Evolutionary conservation across 2,329 filamentous ascomycete species (phyloP).

Genomic region (Aspergillaceae sp.): DNA sequence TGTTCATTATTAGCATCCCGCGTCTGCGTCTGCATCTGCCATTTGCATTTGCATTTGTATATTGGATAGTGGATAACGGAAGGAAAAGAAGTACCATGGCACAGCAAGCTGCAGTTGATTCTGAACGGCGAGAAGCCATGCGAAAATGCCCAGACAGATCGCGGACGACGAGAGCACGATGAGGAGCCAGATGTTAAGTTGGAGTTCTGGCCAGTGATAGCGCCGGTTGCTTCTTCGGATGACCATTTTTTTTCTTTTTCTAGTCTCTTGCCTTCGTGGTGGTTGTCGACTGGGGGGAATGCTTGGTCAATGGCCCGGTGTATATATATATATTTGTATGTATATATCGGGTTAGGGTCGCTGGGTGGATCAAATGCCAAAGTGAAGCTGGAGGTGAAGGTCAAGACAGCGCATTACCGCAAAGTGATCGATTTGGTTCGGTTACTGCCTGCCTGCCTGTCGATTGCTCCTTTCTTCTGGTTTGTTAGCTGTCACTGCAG

Average conservation of each 20-base stretch:
- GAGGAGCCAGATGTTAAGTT: conserved; percentile 58
- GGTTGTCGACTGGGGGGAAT: not conserved
- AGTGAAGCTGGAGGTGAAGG: not conserved
- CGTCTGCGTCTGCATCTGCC: too few species aligned
- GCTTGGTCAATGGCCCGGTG: not conserved
- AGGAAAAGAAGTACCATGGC: conserved; percentile 45
- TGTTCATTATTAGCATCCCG: conserved; percentile 1
- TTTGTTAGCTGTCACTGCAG: not conserved
- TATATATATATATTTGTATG: not conserved
- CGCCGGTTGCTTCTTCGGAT: conserved; percentile 29
- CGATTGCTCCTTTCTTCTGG: too few species aligned
- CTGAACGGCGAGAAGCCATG: conserved; percentile 53
- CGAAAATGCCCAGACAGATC: conserved; percentile 52
- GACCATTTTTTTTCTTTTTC: conserved; percentile 16
- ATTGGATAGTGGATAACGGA: not conserved
- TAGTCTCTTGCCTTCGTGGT: not conserved
- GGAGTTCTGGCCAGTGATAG: conserved; percentile 58
- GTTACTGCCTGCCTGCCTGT: too few species aligned
- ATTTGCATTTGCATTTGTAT: not conserved
- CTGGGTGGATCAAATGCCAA: not conserved
- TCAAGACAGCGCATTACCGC: not conserved
- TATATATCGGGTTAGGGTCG: not conserved
- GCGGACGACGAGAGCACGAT: conserved; percentile 52
- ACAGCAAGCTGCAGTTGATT: conserved; percentile 46
- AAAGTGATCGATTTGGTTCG: too few species aligned